Conservation (phyloP, 2,329 filamentous ascomycete genomes). For the Fusarium cicatricum region DNA sequence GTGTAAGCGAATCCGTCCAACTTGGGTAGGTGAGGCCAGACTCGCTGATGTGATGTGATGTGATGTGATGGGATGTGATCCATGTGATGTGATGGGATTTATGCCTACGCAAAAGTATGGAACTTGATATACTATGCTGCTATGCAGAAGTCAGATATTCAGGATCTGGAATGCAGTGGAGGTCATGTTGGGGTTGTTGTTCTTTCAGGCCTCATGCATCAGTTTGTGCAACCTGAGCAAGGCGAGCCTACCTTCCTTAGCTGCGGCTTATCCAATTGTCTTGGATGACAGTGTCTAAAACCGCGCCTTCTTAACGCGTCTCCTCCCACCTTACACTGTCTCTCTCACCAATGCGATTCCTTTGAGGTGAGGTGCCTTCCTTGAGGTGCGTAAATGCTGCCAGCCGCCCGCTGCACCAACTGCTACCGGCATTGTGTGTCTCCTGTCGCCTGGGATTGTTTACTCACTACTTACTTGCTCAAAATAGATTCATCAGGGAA, state of each 20-base stretch:
- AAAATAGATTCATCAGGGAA: slow-evolving; percentile 13
- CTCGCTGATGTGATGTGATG: slow-evolving; percentile 19
- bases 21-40: slow-evolving; percentile 6
- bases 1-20: slow-evolving; percentile 11
- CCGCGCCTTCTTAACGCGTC: slow-evolving; percentile 36
- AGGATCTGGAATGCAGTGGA: slow-evolving; percentile 6
- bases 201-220: slow-evolving; percentile 30
- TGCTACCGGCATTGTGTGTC: not conserved
- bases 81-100: no score
- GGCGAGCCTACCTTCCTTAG: slow-evolving; percentile 2
- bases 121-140: not conserved
- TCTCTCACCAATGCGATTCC: slow-evolving; percentile 19
- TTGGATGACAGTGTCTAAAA: slow-evolving; percentile 20
- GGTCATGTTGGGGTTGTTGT: slow-evolving; percentile 13
- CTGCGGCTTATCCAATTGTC: slow-evolving; percentile 18
- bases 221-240: slow-evolving; percentile 12
- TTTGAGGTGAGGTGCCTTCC: slow-evolving; percentile 13
- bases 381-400: slow-evolving; percentile 16
- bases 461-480: not conserved
- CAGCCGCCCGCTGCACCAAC: slow-evolving; percentile 29
- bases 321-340: slow-evolving; percentile 27
- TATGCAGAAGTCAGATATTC: not conserved
- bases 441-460: not conserved
- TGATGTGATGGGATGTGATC: slow-evolving; percentile 14
- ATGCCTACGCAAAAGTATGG: slow-evolving; percentile 6